Evolutionary conservation across 805 yeast genomes (phyloP), one percentile per base, ranked within the genome.

Genomic region (Yarrowia sp.): DNA sequence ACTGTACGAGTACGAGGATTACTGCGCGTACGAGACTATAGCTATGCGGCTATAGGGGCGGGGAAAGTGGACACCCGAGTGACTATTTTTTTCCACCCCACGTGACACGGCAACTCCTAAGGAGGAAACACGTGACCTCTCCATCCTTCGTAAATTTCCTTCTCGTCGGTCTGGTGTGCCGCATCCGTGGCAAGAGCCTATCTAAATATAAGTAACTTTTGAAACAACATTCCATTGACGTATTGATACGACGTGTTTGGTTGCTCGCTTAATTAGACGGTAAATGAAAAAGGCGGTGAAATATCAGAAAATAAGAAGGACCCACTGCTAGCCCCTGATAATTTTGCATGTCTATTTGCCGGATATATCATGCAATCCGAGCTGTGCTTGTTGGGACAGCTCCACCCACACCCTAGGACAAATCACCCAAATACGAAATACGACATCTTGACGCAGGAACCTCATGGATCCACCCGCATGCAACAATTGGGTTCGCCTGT

Each of bases 381-480:
- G n/a, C 14, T 11, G n/a, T 11, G 53, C 19, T 49, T 15, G 53
- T 49, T 15, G 7, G 19, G 15, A 9, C 7, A 5, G 50, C 53
- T 19, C 53, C 53, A 49, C 38, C n/a, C 40, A 4, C 19, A 32
- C 38, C 7, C 53, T 15, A 15, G 19, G 19, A 3, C 40, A 15
- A 15, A 3, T 5, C 12, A 2, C 40, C 38, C 38, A 32, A 53
- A 53, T 53, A 53, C 59, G 59, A 53, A 53, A 53, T 53, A 53
- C 59, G 59, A 53, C 59, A 38, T 49, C 19, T 14, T n/a, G 59
- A 53, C 59, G 59, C 59, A 53, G 59, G 59, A 53, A 53, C 59
- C 59, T 46, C 59, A 53, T 53, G 59, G 59, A 53, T 53, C 59
- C 59, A 38, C 59, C 59, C 59, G 59, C 59, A 53, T 53, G 59